phyloP scores from a whole-genome alignment of 495 filamentous ascomycete species.

The Aspergillus carlsbadensis region DNA sequence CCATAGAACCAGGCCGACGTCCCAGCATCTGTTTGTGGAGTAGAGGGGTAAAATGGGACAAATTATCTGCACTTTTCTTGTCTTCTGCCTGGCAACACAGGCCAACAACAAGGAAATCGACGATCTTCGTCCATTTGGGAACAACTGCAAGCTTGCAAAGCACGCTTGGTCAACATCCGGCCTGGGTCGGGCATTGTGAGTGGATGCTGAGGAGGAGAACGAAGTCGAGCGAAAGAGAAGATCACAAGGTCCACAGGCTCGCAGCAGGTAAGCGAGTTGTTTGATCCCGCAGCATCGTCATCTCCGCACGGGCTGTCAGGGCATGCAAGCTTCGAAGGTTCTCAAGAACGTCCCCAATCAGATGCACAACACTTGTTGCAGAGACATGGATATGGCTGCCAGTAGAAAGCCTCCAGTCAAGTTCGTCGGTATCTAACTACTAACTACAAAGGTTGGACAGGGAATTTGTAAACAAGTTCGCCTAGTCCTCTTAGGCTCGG shows the following conservation, averaged over 20 bases:
- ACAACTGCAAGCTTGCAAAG: background rate
- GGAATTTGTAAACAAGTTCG: too few species aligned
- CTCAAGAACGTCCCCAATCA: background rate
- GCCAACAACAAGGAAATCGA: background rate
- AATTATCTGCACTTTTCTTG: background rate
- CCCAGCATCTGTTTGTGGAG: conserved; percentile 4
- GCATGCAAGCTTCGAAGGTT: background rate
- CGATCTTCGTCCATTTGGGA: conserved; percentile 2
- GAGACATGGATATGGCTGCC: too few species aligned
- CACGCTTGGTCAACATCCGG: background rate
- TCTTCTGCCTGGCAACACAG: background rate
- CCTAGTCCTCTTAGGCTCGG: too few species aligned
- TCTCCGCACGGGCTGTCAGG: background rate
- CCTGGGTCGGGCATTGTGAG: background rate
- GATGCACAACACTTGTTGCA: background rate
- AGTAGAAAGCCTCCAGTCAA: too few species aligned
- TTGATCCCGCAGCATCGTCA: background rate
- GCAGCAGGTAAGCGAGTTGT: background rate
- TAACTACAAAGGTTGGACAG: too few species aligned
- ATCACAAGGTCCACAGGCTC: conserved; percentile 6
- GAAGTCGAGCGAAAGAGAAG: background rate
- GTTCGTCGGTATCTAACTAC: too few species aligned
- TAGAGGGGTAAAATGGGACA: conserved; percentile 11
- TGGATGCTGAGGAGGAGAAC: background rate
- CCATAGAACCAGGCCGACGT: background rate